Percentiles rank a stretch among this genome's conserved stretches.
Conservation (phyloP, 2,329 filamentous ascomycete genomes). For the Hypomyces rosellus region DNA sequence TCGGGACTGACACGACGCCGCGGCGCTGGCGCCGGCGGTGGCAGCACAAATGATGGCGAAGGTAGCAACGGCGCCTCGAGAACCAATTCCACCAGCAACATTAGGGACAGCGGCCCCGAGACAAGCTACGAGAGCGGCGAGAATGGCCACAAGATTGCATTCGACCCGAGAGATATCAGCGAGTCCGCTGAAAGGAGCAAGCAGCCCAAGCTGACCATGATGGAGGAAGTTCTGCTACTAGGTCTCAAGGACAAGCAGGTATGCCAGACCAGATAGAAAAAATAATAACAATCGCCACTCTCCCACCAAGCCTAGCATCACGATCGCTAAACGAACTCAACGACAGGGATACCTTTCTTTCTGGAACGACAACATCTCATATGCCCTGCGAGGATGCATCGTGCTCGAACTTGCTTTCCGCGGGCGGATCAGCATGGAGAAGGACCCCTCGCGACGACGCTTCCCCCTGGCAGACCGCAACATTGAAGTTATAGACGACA, state of each 20-base stretch:
- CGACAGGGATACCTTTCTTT: constrained; percentile 91
- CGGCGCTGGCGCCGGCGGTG: constrained; percentile 59
- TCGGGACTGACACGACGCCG: constrained; percentile 59
- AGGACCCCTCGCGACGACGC: constrained; percentile 83
- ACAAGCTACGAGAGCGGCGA: constrained; percentile 89
- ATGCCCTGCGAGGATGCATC: constrained; percentile 94
- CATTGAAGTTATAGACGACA: constrained; percentile 96
- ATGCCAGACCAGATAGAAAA: constrained; percentile 23
- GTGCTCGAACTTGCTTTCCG: constrained; percentile 96
- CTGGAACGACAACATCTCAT: constrained; percentile 99
- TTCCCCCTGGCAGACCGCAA: constrained; percentile 89
- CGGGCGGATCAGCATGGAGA: constrained; percentile 97
- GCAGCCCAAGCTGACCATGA: constrained; percentile 95
- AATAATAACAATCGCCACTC: background rate
- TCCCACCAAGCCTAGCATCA: background rate
- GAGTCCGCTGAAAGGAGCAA: constrained; percentile 95
- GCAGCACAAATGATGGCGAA: constrained; percentile 47
- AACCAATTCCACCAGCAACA: constrained; percentile 49
- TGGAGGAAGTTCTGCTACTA: constrained; percentile 95
- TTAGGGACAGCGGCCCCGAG: constrained; percentile 52
- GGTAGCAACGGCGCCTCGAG: constrained; percentile 50
- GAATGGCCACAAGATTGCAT: constrained; percentile 98
- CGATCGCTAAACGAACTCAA: constrained; percentile 8
- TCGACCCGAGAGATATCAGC: constrained; percentile 93
- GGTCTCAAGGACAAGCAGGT: constrained; percentile 99